phyloP scores from a whole-genome alignment of 495 filamentous ascomycete species.

The Neurospora sp. region DNA sequence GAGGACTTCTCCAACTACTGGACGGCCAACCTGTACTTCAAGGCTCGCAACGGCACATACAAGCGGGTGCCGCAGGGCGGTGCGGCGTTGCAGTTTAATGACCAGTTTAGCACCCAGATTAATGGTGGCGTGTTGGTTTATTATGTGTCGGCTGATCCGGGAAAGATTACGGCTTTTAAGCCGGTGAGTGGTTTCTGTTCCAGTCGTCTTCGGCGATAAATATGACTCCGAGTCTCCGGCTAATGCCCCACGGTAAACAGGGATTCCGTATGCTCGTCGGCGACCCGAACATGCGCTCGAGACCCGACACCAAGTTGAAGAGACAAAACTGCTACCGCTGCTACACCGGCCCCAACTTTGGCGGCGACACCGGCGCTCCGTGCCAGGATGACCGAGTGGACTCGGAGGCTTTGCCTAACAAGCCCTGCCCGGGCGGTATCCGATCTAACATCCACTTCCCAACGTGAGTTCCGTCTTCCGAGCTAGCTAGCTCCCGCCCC shows the following conservation, averaged over 20 bases:
- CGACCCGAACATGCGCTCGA: slow-evolving; percentile 32
- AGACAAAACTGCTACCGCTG: slow-evolving; percentile 38
- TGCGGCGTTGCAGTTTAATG: slow-evolving; percentile 34
- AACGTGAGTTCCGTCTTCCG: too few relatives aligned
- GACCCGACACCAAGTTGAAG: slow-evolving; percentile 26
- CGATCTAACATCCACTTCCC: slow-evolving; percentile 44
- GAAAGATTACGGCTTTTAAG: slow-evolving; percentile 43
- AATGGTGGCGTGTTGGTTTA: slow-evolving; percentile 41
- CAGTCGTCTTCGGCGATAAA: background rate
- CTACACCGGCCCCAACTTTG: slow-evolving; percentile 41
- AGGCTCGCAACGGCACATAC: slow-evolving; percentile 36
- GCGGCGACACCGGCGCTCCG: slow-evolving; percentile 33
- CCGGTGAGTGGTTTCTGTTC: slow-evolving; percentile 17
- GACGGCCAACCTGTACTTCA: slow-evolving; percentile 40
- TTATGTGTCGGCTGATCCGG: slow-evolving; percentile 43
- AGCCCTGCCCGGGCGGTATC: slow-evolving; percentile 36
- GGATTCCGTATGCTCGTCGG: slow-evolving; percentile 46
- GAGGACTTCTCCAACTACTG: slow-evolving; percentile 41
- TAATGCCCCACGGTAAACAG: slow-evolving; percentile 8
- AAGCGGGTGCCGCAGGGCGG: slow-evolving; percentile 39
- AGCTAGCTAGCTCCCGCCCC: too few relatives aligned
- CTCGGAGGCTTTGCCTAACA: slow-evolving; percentile 29
- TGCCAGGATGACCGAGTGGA: slow-evolving; percentile 31
- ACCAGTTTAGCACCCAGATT: slow-evolving; percentile 38
- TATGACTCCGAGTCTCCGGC: background rate